Conservation (phyloP, 352 stramenopile genomes). For the Pythium folliculosum region DNA sequence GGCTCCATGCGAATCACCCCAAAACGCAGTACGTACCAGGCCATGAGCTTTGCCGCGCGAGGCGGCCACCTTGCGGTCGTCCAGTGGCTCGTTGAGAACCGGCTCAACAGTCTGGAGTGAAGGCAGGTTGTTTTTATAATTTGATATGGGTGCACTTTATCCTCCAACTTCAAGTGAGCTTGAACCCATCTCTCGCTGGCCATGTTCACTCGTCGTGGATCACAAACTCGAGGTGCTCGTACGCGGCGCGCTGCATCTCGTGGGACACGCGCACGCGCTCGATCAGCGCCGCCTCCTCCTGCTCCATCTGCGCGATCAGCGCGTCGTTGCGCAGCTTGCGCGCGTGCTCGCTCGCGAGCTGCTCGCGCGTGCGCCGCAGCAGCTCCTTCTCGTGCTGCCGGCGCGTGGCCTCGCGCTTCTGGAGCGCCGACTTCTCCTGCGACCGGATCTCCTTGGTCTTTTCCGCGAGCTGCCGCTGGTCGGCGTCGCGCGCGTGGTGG, state of each 20-base stretch:
- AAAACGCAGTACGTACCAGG: too few relatives aligned
- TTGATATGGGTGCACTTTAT: too few relatives aligned
- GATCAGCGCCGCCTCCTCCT: slow-evolving; percentile 60
- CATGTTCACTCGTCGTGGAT: slow-evolving; percentile 37
- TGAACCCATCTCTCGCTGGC: too few relatives aligned
- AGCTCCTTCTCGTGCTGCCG: slow-evolving; percentile 57
- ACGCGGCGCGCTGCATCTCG: slow-evolving; percentile 61
- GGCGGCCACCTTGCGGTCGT: not conserved
- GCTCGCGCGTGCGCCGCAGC: slow-evolving; percentile 45
- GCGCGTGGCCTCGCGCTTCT: slow-evolving; percentile 43
- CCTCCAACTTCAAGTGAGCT: too few relatives aligned
- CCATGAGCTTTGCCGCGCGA: not conserved
- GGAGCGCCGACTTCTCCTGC: slow-evolving; percentile 45
- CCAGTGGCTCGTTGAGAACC: not conserved
- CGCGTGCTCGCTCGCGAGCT: slow-evolving; percentile 55
- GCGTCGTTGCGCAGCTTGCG: slow-evolving; percentile 53
- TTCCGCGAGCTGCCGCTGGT: slow-evolving; percentile 42
- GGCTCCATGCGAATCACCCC: not conserved
- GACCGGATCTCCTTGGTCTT: slow-evolving; percentile 55
- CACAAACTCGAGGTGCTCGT: slow-evolving; percentile 67
- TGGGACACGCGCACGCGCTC: slow-evolving; percentile 63
- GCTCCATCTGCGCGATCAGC: slow-evolving; percentile 67
- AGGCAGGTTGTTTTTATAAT: too few relatives aligned
- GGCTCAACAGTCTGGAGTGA: too few relatives aligned
- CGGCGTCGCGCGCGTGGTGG: slow-evolving; percentile 40